Base-by-base conservation (phyloP, 1,284 basidiomycete genomes). In the Vanrija humicola region DNA sequence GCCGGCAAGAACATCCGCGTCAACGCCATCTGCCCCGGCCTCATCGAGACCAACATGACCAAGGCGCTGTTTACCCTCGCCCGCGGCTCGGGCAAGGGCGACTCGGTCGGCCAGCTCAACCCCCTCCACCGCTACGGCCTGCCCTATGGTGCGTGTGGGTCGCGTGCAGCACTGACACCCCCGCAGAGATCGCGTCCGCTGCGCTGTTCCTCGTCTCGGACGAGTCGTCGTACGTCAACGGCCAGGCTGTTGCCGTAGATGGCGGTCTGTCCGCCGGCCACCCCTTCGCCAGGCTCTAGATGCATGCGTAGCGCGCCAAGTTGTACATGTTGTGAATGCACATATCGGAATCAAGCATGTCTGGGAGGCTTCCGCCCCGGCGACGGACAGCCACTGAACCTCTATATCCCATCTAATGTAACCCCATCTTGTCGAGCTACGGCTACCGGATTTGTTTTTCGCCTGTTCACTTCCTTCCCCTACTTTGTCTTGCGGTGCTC, bases 141-240 rank as follows among this genome's bases (percentile, higher is more conserved):
- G 2, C 65, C 63, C 2, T 50, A 54, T 39, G 68, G 68, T 71
- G 23, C 57, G 68, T 63, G 8, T 15, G 39, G 18, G 1, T 1
- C 18, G 14, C 14, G 21, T 3, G 21, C 21, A 43, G 25, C 9
- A 38, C 55, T 52, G 38, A 52, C 44, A 14, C 5, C 3, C 16
- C 50, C 75, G 86, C 89, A 80, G 90, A 78, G 56, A 88, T 96
- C 53, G 92, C 90, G 2, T 86, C 89, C 57, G 84, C 84, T 34
- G 89, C 87, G 0, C 77, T 91, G 18, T 96, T 93, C 79, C 79
- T 97, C 45, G 91, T 90, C 14, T 90, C 88, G 44, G 91, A 93
- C 66, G 90, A 92, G 58, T 86, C 90, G 1, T 92, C 89, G 68
- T 94, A 95, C 72, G 84, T 97, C 54, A 97, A 95, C 68, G 94